phyloP scores from a whole-genome alignment of 108 stramenopile species.

The Heterococcus sp. region DNA sequence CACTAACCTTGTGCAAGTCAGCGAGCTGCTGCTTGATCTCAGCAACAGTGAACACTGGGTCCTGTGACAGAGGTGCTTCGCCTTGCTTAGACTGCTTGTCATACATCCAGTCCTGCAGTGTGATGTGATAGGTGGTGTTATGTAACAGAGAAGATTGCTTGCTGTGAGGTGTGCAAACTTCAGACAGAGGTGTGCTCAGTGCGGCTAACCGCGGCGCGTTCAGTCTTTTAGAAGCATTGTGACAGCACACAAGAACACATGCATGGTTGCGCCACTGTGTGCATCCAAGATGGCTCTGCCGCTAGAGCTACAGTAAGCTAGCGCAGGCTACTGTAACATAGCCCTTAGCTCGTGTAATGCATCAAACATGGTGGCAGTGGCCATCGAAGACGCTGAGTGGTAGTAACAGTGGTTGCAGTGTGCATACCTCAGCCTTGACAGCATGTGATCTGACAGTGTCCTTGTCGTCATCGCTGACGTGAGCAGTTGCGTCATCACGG shows the following conservation, averaged over 20 bases:
- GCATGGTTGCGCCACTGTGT: too few relatives aligned
- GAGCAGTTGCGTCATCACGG: constrained; percentile 16
- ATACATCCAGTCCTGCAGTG: neutral
- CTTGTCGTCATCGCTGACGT: constrained; percentile 3
- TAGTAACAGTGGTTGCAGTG: neutral
- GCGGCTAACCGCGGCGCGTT: too few relatives aligned
- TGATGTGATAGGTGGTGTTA: neutral
- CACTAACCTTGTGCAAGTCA: neutral
- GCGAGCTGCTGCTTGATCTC: neutral
- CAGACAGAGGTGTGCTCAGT: too few relatives aligned
- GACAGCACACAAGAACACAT: too few relatives aligned
- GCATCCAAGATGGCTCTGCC: too few relatives aligned
- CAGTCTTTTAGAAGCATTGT: too few relatives aligned
- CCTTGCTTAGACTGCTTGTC: neutral
- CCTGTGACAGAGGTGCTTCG: neutral
- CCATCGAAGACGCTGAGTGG: neutral
- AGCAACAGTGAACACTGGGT: neutral
- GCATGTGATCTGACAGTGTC: neutral
- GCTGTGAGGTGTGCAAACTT: neutral
- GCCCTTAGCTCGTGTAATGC: neutral
- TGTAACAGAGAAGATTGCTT: neutral
- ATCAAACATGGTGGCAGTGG: neutral
- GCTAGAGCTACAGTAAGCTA: too few relatives aligned
- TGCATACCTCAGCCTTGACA: neutral
- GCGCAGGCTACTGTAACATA: too few relatives aligned